Evolutionary conservation across 2,329 filamentous ascomycete species (phyloP), one percentile per base, ranked within the genome.

Genomic region (Penicillium sp.): DNA sequence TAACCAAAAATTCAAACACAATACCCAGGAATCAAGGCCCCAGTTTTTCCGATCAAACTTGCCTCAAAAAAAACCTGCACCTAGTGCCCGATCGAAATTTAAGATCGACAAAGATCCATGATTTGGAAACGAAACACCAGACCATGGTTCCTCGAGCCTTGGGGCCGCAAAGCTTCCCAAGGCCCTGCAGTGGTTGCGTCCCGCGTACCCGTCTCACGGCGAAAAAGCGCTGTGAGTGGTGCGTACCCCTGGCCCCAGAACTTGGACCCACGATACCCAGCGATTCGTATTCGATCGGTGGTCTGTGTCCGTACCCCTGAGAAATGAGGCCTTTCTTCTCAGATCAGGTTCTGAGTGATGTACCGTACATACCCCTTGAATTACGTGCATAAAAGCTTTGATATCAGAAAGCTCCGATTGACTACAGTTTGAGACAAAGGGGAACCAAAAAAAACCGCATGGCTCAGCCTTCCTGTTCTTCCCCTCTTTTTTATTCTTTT

Each of bases 81-180:
- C 4, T 33, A 21, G 39, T 27, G n/a, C 14, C 42, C 19, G 39
- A 33, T 33, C 31, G 31, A 16, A 35, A 25, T 29, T 49, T 11
- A 16, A 39, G 58, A 61, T 58, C 55, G 53, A 55, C 37, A n/a
- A 13, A 44, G 55, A 53, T 61, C 35, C 23, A 55, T 39, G 37
- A 57, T 55, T 47, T 46, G 46, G 55, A 57, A 54, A 39, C 55
- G 31, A 33, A 13, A 50, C 23, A 39, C 19, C 13, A 39, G n/a
- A 44, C 49, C 50, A 33, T 53, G 56, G 59, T 56, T 56, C 47
- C 50, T 49, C 31, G 53, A 49, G 53, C 31, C 14, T 33, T 16
- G 31, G 31, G 31, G 31, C 31, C 53, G 37, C 50, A 19, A 56
- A 56, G 50, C 45, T 46, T 54, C 39, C 50, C 53, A 56, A 43